phyloP scores from a whole-genome alignment of 2,329 filamentous ascomycete species.

The Pyricularia sp. region DNA sequence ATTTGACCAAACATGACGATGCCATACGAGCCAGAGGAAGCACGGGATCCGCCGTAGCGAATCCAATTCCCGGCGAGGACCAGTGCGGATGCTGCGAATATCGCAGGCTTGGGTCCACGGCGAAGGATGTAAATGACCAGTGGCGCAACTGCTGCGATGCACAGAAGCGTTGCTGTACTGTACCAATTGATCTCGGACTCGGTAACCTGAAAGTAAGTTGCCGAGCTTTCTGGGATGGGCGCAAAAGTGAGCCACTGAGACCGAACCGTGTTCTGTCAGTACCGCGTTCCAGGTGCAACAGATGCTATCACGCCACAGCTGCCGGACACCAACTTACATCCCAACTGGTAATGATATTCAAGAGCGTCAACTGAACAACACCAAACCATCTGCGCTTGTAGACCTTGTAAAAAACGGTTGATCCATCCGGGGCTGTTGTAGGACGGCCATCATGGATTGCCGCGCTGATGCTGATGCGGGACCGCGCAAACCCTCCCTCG shows the following conservation, averaged over 20 bases:
- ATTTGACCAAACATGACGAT: constrained; percentile 88
- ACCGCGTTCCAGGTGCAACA: background rate
- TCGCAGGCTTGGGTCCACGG: constrained; percentile 67
- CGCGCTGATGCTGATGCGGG: constrained; percentile 1
- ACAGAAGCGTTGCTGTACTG: constrained; percentile 76
- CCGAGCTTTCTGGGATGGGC: constrained; percentile 65
- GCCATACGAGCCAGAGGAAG: constrained; percentile 53
- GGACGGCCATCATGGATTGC: constrained; percentile 4
- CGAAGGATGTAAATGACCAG: constrained; percentile 70
- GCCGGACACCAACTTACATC: constrained; percentile 55
- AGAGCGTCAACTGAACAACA: constrained; percentile 67
- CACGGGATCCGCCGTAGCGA: constrained; percentile 61
- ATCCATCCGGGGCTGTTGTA: constrained; percentile 6
- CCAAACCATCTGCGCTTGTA: constrained; percentile 91
- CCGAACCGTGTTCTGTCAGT: background rate
- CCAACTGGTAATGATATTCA: constrained; percentile 94
- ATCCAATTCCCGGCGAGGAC: constrained; percentile 85
- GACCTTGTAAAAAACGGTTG: constrained; percentile 18
- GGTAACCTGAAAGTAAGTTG: constrained; percentile 65
- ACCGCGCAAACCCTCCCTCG: background rate
- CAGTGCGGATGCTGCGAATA: constrained; percentile 63
- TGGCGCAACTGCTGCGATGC: constrained; percentile 68
- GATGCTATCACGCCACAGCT: background rate
- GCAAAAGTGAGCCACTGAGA: constrained; percentile 87
- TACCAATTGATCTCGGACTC: constrained; percentile 86